These are phyloP conservation scores for Alternaria panax DNA, from an alignment of 2,329 filamentous ascomycete genomes.

Conservation along the genomic window DNA sequence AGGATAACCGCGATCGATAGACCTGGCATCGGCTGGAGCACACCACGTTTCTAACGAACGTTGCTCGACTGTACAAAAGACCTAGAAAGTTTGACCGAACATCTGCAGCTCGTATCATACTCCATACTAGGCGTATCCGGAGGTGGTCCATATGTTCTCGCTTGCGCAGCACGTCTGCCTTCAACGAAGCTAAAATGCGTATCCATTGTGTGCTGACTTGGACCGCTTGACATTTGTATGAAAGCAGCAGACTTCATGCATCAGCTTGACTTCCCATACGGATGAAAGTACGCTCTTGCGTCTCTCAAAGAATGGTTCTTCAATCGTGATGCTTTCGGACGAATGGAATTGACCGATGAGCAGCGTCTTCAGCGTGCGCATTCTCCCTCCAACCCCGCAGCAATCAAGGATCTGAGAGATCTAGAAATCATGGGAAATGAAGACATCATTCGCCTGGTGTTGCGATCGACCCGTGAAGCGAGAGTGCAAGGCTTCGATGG, in stretches of 20 bases:
- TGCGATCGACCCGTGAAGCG: conserved; percentile 31
- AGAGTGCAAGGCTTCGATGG: conserved; percentile 44
- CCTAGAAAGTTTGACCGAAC: conserved; percentile 27
- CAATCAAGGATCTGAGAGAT: conserved; percentile 32
- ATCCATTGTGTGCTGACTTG: conserved; percentile 41
- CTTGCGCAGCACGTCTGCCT: conserved; percentile 35
- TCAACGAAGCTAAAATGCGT: conserved; percentile 30
- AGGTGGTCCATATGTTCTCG: conserved; percentile 43
- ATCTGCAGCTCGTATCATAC: conserved; percentile 31
- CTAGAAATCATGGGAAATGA: conserved; percentile 29
- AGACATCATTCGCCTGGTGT: conserved; percentile 26
- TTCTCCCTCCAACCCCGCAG: not conserved
- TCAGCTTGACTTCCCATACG: conserved; percentile 41
- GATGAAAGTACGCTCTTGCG: conserved; percentile 34
- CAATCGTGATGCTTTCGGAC: conserved; percentile 25
- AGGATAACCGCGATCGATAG: conserved; percentile 39
- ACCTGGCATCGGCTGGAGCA: conserved; percentile 41
- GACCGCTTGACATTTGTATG: conserved; percentile 49
- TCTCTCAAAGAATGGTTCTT: conserved; percentile 37
- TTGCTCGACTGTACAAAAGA: conserved; percentile 36
- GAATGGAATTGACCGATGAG: conserved; percentile 46
- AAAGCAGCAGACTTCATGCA: conserved; percentile 31
- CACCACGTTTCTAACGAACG: conserved; percentile 26
- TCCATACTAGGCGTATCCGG: conserved; percentile 43
- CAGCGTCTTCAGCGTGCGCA: conserved; percentile 21